Evolutionary conservation across 106 monocot species (phyloP), one percentile per base, ranked within the genome.

Genomic region (Agapanthus africanus): DNA sequence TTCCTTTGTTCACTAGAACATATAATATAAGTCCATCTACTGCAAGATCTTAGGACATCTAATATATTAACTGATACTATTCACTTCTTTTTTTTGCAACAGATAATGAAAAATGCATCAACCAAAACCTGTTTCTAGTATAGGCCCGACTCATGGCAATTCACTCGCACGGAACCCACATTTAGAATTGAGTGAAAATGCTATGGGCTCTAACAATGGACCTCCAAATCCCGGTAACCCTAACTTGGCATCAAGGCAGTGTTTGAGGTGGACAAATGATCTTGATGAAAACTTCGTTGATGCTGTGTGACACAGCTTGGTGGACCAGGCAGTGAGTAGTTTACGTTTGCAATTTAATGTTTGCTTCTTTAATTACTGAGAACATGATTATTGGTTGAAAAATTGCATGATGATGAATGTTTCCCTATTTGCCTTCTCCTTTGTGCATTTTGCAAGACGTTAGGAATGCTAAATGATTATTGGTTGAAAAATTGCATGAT

Each of bases 291-390:
- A 84, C 23, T 97, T 97, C 81, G 91, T 97, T 4, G 91, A 89
- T 84, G 86, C 95, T 60, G 91, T 97, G 91, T 97, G 47, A 77
- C 86, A 38, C 91, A 97, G 73, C 86, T 97, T 74, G 95, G 95
- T 70, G 95, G 95, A 57, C 88, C 95, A 65, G 95, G 88, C 31
- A 91, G 91, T 95, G 70, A 82, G 91, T 89, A 19, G 21, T 28
- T 66, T 78, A 37, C 67, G 1, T 57, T 51, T 14, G 7, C 36
- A 15, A 27, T 44, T 76, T 21, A 56, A 19, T 61, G n/a, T 61
- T 61, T 61, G 36, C 5, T 4, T 16, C 35, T 27, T 56, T 47
- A 11, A 66, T 37, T 66, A n/a, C 11, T 10, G 8, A 42, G 5
- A 21, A 41, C 27, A 41, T 66, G 14, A 31, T 64, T 64, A 35